Base-by-base conservation (phyloP, 2,329 filamentous ascomycete species). In the Nigrograna mackinnonii region DNA sequence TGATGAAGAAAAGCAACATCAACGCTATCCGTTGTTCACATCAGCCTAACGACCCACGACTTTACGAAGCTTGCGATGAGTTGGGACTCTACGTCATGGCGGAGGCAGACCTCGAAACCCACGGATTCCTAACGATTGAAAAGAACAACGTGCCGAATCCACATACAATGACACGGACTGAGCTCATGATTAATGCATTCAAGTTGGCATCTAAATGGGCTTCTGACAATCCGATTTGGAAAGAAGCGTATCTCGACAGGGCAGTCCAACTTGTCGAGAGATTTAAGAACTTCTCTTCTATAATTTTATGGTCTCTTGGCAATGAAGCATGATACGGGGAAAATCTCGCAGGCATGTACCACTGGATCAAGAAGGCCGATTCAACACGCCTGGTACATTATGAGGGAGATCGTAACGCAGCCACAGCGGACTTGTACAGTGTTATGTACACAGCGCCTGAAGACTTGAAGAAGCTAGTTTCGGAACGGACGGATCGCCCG, bases 241-340 rank as follows among this genome's bases (percentile, higher is more conserved):
- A 69, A 49, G 75, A 72, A 1, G 80, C 82, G 1, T 87, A 87
- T 49, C 51, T 87, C 2, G 85, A 87, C 60, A 78, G 85, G 1
- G 79, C 80, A 46, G 62, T 68, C 16, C 79, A 84, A 41, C 64
- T 87, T 41, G 73, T 87, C 0, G 72, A 82, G 47, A 73, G 85
- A 5, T 83, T 87, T 62, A 85, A 85, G 65, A 85, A 87, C 46
- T 81, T 86, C 47, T 58, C 84, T 0, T 82, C 75, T 21, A 73
- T 88, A 31, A 79, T 87, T 30, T 79, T 87, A 37, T 87, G 85
- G 85, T 84, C 79, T 18, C 71, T 87, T 0, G 85, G 85, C 0
- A 87, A 87, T 54, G 85, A 87, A 57, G 77, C 84, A 0, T 87
- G 85, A 52, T 86, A 85, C 53, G 85, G 85, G 1, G 67, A 70